phyloP scores from a whole-genome alignment of 768 basidiomycete genomes.

The Suillus variegatus region DNA sequence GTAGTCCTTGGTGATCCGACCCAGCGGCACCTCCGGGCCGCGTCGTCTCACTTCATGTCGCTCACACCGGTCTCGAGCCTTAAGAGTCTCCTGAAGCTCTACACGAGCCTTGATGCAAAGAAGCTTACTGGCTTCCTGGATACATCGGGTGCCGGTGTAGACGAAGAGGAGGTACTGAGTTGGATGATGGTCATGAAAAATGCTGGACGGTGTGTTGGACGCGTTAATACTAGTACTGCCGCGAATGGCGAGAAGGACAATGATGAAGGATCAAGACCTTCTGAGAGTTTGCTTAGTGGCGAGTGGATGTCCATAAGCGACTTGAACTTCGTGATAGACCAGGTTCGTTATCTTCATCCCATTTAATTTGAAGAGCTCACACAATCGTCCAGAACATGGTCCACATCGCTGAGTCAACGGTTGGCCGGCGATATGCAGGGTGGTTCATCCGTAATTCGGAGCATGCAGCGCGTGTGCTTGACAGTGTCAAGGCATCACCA shows the following conservation, averaged over 20 bases:
- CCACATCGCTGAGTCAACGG: conserved; percentile 92
- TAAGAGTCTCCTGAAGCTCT: conserved; percentile 91
- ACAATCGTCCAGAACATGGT: conserved; percentile 77
- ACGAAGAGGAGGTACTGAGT: conserved; percentile 93
- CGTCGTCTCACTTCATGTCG: conserved; percentile 79
- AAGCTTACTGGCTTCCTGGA: conserved; percentile 94
- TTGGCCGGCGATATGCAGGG: conserved; percentile 90
- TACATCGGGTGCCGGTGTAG: conserved; percentile 38
- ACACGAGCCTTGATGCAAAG: conserved; percentile 88
- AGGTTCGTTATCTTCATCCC: conserved; percentile 51
- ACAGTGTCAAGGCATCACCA: conserved; percentile 65
- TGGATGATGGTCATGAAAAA: conserved; percentile 98
- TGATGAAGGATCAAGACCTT: conserved; percentile 15
- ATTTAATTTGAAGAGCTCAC: neutral
- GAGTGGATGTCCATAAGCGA: conserved; percentile 89
- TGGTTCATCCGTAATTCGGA: conserved; percentile 98
- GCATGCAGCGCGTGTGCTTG: conserved; percentile 83
- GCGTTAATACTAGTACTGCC: conserved; percentile 45
- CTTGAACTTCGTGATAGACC: conserved; percentile 92
- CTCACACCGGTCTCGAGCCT: conserved; percentile 81
- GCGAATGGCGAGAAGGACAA: conserved; percentile 45
- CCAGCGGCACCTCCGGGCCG: conserved; percentile 80
- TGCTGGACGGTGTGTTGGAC: conserved; percentile 70
- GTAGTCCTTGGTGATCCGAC: conserved; percentile 57
- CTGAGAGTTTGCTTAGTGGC: conserved; percentile 69